Evolutionary conservation across 768 basidiomycete species (phyloP), one percentile per base, ranked within the genome.

Genomic region (Tricholoma terreum): DNA sequence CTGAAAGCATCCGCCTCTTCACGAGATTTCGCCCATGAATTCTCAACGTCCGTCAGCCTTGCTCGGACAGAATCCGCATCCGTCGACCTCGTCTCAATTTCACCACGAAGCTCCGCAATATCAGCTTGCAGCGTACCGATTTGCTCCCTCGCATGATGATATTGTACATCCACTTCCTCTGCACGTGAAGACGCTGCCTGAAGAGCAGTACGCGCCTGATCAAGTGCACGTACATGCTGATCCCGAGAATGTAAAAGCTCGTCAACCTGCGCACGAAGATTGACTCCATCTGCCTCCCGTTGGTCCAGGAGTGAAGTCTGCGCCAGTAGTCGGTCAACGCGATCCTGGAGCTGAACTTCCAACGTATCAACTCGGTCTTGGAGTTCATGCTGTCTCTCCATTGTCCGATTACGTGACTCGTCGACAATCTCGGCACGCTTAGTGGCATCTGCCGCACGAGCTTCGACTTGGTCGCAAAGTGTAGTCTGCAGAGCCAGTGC

Each of bases 1-100:
- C 94, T 80, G 71, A 94, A 86, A 1, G 89, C 85, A 69, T 97
- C 95, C 2, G 94, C 92, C 75, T 98, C 94, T 73, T 95, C 90
- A 12, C 94, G 85, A 42, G 93, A 92, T 70, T 93, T 90, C 22
- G 90, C 84, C 87, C 94, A 97, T 8, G 89, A 85, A 67, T 90
- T 93, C 74, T 97, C 95, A 42, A 88, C 86, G 54, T 95, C 92
- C 22, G 82, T 76, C 42, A 95, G 73, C 54, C 88, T 79, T 9
- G 78, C 73, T 45, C 84, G 81, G 6, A 86, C 78, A 8, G 83
- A 71, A 59, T 95, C 92, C 14, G 85, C 82, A 69, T 97, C 95
- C 2, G 81, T 75, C 1, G 80, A 82, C 58, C 85, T 82, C 2
- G 84, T 74, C 69, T 96, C 93, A 17, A 97, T 74, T 57, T 98